Base-by-base conservation (phyloP, 176 grass and related monocot species). In the Stipa capillata region DNA sequence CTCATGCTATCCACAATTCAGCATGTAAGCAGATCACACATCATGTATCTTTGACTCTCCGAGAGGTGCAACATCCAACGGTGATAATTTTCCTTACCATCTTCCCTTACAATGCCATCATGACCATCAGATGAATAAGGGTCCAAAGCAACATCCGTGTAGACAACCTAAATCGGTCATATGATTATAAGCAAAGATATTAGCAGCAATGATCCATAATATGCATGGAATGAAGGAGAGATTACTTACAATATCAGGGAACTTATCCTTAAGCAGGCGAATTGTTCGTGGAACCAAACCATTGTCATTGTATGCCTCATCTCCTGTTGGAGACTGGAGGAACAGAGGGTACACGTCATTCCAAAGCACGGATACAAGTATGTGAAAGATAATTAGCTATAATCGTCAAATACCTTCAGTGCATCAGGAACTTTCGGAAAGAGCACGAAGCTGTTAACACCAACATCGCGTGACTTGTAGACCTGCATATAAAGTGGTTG, bases 351-450 rank as follows among this genome's bases (percentile, higher is more conserved):
- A 39, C 20, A 81, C 73, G 77, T 51, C 17, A 59, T 62, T 66
- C 62, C 40, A 43, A 84, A 37, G 62, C n/a, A 79, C 15, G 31
- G 13, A 14, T 58, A 87, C 32, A 16, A 73, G 55, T n/a, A 55
- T 24, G 35, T 56, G 35, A 32, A 31, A 69, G 76, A 2, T 35
- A 42, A 35, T 72, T 34, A 24, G 6, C 44, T 56, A 53, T 73
- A 62, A 57, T 40, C n/a, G 2, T 40, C 53, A 70, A 81, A 81
- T 54, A 99, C 92, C 96, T 99, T 99, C 81, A 99, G 72, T 45
- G 92, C 92, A 89, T 99, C 96, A 35, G 96, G 92, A 80, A 99
- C 84, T 89, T 99, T 99, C 51, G 96, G 96, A 83, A 99, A 99
- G 37, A 99, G 86, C 63, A 99, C 92, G 33, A 99, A 87, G 78